Conservation (phyloP, 164 flowering plant species). For the Protea cynaroides region DNA sequence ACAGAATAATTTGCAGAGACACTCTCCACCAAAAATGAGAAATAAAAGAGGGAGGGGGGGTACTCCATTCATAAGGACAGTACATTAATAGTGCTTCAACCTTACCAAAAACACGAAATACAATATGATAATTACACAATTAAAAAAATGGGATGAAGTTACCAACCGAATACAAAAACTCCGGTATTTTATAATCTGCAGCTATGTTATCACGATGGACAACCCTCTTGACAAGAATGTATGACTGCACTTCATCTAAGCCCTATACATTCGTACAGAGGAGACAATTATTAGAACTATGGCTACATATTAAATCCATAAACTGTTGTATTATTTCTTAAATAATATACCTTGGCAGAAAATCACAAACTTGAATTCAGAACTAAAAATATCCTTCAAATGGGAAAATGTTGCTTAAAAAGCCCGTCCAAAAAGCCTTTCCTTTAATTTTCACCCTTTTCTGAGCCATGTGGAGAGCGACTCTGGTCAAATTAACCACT, state of each 20-base stretch:
- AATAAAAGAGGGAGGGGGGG: too few species aligned
- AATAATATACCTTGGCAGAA: too few species aligned
- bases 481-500: too few species aligned
- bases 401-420: too few species aligned
- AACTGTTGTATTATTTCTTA: too few species aligned
- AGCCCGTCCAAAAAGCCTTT: too few species aligned
- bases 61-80: neutral
- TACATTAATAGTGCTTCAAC: neutral
- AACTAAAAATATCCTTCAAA: too few species aligned
- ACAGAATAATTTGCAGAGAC: too few species aligned
- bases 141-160: conserved; percentile 2
- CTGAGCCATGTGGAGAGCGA: too few species aligned
- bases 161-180: conserved; percentile 60
- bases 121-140: neutral
- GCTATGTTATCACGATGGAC: conserved; percentile 26
- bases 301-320: neutral
- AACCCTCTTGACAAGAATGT: conserved; percentile 56
- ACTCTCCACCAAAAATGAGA: too few species aligned
- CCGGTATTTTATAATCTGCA: conserved; percentile 29
- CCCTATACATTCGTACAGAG: conserved; percentile 33
- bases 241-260: conserved; percentile 92
- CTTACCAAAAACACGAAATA: neutral
- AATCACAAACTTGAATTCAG: too few species aligned
- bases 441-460: too few species aligned
- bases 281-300: neutral